Evolutionary conservation across 2,329 filamentous ascomycete species (phyloP), one percentile per base, ranked within the genome.

Genomic region (Exophiala lecanii-corni): DNA sequence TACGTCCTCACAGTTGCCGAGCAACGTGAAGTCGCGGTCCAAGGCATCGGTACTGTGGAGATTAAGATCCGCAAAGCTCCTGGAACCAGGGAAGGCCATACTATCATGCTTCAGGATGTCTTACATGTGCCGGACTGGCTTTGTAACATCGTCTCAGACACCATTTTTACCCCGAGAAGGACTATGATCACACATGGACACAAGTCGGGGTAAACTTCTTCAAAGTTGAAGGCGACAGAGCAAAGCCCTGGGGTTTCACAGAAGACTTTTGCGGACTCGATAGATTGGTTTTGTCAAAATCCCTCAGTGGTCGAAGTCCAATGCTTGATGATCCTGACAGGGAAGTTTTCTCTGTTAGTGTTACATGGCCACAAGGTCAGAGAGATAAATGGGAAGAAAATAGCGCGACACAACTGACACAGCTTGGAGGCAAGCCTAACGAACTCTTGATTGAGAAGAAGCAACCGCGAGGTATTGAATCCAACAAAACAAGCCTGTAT

Each of bases 51-150:
- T 2, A 59, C 53, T 2, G 62, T 65, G 15, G 58, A 61, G 39
- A 35, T 64, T 9, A 42, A 53, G 15, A 57, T 64, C 9, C 47
- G 49, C 3, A 50, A 55, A 20, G 50, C 47, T 4, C 49, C 45
- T 3, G 45, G 47, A 6, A 53, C 55, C 26, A 45, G 51, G 17
- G 48, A 53, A 2, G 44, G 51, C 21, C 53, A 59, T 36, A 55
- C 45, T 0, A 50, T 65, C 13, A 40, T 50, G 12, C 47, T 64
- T 9, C 53, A 64, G 15, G 55, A 60, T 41, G 62, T 65, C 30
- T 49, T 63, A 32, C 60, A 65, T 47, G 59, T 61, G 40, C 62
- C 62, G 1, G 56, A 56, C 25, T 61, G 61, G 36, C 36, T 62
- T 12, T 64, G 61, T 36, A 65, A 64, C 32, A 54, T 57, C 30